Evolutionary conservation across 306 rosid species (phyloP).

Genomic region (Gleditsia sinensis): DNA sequence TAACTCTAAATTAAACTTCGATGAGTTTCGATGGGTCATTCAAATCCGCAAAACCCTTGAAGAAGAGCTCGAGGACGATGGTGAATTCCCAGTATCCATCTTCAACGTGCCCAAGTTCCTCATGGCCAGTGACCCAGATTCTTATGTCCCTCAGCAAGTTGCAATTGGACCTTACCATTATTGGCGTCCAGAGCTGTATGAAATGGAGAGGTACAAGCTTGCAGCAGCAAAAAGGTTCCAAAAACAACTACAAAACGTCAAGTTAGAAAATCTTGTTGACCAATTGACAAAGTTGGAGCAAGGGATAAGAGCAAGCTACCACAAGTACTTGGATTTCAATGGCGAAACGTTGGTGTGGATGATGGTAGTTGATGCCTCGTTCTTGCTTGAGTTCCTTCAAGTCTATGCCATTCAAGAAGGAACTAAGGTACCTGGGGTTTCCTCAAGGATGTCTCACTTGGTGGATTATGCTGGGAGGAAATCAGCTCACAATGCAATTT

Average conservation of each 20-base stretch:
- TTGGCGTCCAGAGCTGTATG: conserved; percentile 61
- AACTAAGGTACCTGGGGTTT: conserved; percentile 26
- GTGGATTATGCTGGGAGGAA: conserved; percentile 47
- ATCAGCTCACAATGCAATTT: conserved; percentile 50
- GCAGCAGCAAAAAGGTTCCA: conserved; percentile 49
- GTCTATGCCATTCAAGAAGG: conserved; percentile 42
- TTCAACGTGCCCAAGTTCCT: conserved; percentile 44
- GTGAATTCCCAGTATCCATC: conserved; percentile 40
- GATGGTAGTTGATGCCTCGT: conserved; percentile 58
- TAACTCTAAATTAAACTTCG: conserved; percentile 21
- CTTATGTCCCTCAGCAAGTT: conserved; percentile 59
- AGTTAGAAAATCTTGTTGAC: conserved; percentile 46
- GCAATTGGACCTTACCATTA: conserved; percentile 62
- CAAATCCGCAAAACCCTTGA: conserved; percentile 49
- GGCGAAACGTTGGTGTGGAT: conserved; percentile 61
- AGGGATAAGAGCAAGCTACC: conserved; percentile 51
- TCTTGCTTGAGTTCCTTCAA: conserved; percentile 55
- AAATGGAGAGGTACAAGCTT: conserved; percentile 58
- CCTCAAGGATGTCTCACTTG: conserved; percentile 55
- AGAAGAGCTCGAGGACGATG: conserved; percentile 47
- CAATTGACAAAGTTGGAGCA: conserved; percentile 42
- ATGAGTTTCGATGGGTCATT: conserved; percentile 51
- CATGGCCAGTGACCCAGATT: conserved; percentile 36
- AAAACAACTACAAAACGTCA: conserved; percentile 38
- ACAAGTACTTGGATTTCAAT: conserved; percentile 55